Evolutionary conservation across 768 basidiomycete species (phyloP), one percentile per base, ranked within the genome.

Genomic region (Hericium erinaceus): DNA sequence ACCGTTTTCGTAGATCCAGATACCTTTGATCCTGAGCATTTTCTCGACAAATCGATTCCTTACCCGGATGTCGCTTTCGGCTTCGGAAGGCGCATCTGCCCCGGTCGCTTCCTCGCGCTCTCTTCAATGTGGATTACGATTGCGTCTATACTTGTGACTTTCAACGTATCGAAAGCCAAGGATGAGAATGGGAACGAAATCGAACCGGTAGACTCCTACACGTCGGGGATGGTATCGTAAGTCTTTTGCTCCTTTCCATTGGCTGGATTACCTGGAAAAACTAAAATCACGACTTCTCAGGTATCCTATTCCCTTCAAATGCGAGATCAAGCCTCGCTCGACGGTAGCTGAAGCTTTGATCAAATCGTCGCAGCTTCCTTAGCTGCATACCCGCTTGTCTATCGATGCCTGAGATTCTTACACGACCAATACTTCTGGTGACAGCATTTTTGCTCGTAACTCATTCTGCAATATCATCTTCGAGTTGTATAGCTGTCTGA

Each of bases 11-110:
- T 63, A 1, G 68, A 72, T 15, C 64, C 70, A 3, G 65, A 61
- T 40, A 55, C 52, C 28, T 71, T 72, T 58, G 57, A 61, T 5
- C 70, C 70, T 15, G 69, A 70, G 20, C 68, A 68, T 16, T 71
- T 67, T 5, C 49, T 53, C 11, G 53, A 61, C 20, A 50, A 56
- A 22, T 9, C 55, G 9, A 37, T 20, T 3, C 33, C 57, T 10
- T 57, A 57, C 4, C 44, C 44, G 16, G n/a, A 46, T 16, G 12
- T 46, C 7, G 62, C 64, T 1, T 64, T 64, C 53, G 64, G 64
- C n/a, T 46, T n/a, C 13, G 44, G 44, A 8, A 46, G 44, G 9
- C 16, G 44, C n/a, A 5, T 64, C 11, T 64, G 64, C 22, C 64
- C 64, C 15, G 64, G 64, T 12, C 61, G 58, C 24, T 63, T 58